Evolutionary conservation across 2,329 filamentous ascomycete species (phyloP), one percentile per base, ranked within the genome.

Genomic region (Alternaria longipes): DNA sequence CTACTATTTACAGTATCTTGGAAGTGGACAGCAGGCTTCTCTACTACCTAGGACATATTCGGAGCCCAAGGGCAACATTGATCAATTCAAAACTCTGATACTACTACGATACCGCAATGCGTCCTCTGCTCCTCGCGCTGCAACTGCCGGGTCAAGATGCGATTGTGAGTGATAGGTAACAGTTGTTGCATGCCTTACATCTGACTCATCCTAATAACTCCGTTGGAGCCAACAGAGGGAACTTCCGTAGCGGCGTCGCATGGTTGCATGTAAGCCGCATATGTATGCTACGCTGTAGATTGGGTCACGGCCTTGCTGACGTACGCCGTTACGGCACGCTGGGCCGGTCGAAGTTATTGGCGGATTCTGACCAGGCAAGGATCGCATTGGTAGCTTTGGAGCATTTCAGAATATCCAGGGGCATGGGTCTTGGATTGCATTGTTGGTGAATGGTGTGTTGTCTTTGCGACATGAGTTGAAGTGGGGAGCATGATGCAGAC

Each of bases 251-350:
- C 32, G 36, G n/a, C 20, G 20, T 30, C 53, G 36, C 51, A 52
- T 52, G 26, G 36, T 16, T 54, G 26, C 41, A 57, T 32, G 52
- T 60, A 55, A 60, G 61, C 54, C 24, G 50, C 58, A 58, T 52
- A 38, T 53, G 16, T 34, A 44, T 57, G 40, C 58, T 20, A 52
- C 40, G 32, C 11, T 47, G 28, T 44, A 52, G 38, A 64, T 62
- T 50, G 42, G 36, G n/a, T 30, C 30, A 49, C 32, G 52, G 56
- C 62, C 50, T 60, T 58, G 54, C 64, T 66, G 59, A 62, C 58
- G 42, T 60, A 54, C 49, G 20, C 38, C 9, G 49, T 34, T 34
- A 49, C 36, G 36, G 38, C 40, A 41, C 34, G 26, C 30, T 54
- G 53, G 40, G 34, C 32, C 40, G 22, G 38, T 38, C 41, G 16